Percentiles rank a stretch among this genome's conserved stretches.
phyloP scores from a whole-genome alignment of 768 basidiomycete species.

The Mycena olivaceomarginata region DNA sequence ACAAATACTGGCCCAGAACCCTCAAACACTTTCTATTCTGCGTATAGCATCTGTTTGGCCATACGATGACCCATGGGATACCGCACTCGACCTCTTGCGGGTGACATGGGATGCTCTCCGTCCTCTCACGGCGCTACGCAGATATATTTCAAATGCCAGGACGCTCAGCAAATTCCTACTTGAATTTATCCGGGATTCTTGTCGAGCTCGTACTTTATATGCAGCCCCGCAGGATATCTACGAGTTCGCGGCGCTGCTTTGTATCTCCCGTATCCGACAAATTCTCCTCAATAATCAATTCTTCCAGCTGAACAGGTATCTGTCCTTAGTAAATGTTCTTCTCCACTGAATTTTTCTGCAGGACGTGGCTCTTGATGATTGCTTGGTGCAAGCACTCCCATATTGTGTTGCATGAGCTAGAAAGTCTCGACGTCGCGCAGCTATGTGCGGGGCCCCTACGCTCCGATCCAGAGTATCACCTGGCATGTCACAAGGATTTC shows the following conservation, averaged over 20 bases:
- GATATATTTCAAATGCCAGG: neutral
- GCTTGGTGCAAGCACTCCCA: neutral
- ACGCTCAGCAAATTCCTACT: neutral
- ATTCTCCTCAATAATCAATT: neutral
- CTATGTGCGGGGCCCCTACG: neutral
- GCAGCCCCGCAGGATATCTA: neutral
- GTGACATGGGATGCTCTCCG: constrained; percentile 20
- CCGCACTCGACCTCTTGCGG: neutral
- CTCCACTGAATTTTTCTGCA: neutral
- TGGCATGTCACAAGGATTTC: neutral
- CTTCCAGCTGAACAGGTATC: neutral
- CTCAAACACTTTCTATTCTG: neutral
- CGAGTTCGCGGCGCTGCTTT: neutral
- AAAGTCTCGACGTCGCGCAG: constrained; percentile 8
- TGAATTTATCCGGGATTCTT: neutral
- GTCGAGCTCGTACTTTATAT: neutral
- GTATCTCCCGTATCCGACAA: constrained; percentile 11
- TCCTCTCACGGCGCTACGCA: neutral
- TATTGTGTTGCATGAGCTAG: neutral
- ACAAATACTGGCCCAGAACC: neutral
- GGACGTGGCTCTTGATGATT: constrained; percentile 5
- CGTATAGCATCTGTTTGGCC: neutral
- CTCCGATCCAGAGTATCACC: neutral
- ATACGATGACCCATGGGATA: too few species aligned
- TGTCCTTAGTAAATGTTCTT: too few species aligned